phyloP scores from a whole-genome alignment of 1,284 basidiomycete species.

The Sanghuangporus sanghuang region DNA sequence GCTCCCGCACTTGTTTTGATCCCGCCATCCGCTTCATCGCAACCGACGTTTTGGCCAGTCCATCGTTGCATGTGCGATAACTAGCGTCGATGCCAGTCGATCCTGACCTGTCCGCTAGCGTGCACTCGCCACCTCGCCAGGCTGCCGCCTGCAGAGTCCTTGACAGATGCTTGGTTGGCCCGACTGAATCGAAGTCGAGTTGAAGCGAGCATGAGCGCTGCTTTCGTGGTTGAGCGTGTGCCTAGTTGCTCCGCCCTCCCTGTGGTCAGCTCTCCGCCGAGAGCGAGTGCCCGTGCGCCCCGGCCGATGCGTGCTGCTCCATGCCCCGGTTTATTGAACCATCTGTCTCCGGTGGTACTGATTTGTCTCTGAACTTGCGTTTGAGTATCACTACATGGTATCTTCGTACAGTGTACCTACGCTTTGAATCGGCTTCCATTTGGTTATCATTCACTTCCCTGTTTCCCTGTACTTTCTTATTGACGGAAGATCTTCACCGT shows the following conservation, averaged over 20 bases:
- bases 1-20: not conserved
- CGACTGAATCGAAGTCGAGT: constrained; percentile 5
- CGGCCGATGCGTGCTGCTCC: not conserved
- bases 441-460: not conserved
- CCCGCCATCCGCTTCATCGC: not conserved
- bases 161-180: not conserved
- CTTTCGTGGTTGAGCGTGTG: not conserved
- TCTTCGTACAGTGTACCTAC: not conserved
- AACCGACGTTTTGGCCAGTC: constrained; percentile 4
- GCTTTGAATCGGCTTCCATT: not conserved
- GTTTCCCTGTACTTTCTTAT: not conserved
- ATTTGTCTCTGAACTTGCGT: not conserved
- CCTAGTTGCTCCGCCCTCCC: constrained; percentile 6
- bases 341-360: not conserved
- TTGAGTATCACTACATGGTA: not conserved
- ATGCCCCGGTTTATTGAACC: constrained; percentile 12
- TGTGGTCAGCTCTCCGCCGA: not conserved
- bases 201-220: constrained; percentile 8
- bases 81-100: constrained; percentile 1
- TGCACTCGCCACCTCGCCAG: not conserved
- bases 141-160: not conserved
- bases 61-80: not conserved
- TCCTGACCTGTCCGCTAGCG: not conserved
- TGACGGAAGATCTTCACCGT: not conserved
- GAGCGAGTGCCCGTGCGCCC: not conserved